Base-by-base conservation (phyloP, 2,329 filamentous ascomycete genomes). In the Fusarium sororula region DNA sequence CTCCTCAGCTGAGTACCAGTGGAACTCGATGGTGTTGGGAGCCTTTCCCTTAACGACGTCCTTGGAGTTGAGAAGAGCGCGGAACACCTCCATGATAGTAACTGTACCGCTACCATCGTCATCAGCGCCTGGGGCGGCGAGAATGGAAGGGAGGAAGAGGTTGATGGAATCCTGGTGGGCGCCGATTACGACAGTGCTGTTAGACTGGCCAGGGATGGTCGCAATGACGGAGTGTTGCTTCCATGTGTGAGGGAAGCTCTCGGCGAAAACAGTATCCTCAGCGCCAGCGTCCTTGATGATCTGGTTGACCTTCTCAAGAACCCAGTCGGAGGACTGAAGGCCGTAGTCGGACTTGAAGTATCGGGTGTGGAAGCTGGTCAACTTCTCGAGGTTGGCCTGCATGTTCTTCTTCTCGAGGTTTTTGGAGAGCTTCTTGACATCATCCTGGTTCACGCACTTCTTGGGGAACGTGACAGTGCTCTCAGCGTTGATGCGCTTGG, bases 101-200 rank as follows among this genome's bases (percentile, higher is more conserved):
- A 98, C 94, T 5, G 95, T 96, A 65, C 95, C 95, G 76, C 93
- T 95, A 72, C 95, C 96, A 80, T 98, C 96, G 77, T 98, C 96
- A 77, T 98, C 96, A n/a, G 96, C 95, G 51, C 96, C 96, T 0
- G 96, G 96, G 0, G 96, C 95, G 20, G 93, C 90, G 39, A 98
- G 88, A 41, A 97, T 86, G 6, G 92, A 94, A 2, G 95, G 96
- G 18, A 98, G 84, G 85, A 94, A 97, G 51, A 98, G 87, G 83
- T 98, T 98, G 84, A 98, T 97, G 78, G 94, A 97, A 82, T 98
- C 96, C 82, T 97, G 95, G 82, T 98, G 95, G 2, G 95, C 95
- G 59, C 96, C 95, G 75, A 98, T 92, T 24, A 98, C 92, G 28
- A 98, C 88, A 2, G 95, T 98, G 82, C 92, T 93, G 79, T 96